Evolutionary conservation across 1,139 yeast species (phyloP), one percentile per base, ranked within the genome.

Genomic region (Geotrichum reessii): DNA sequence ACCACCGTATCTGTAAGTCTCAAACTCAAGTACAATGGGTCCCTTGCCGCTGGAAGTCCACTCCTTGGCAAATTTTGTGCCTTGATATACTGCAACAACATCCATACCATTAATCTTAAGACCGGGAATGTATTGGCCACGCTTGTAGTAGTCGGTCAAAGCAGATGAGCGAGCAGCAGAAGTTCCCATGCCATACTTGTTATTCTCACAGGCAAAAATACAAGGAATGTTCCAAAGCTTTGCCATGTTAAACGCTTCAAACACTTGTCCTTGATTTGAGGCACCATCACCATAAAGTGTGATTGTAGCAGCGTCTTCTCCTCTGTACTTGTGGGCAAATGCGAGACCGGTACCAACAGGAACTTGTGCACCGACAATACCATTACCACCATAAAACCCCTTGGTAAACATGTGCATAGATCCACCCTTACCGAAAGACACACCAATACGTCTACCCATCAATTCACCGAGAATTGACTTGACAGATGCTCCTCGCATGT

Each of bases 161-260:
- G 99, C 99, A 60, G 97, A 91, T 17, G 98, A 90, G 79, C 99
- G 86, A 58, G 96, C 78, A 61, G 98, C 98, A 65, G 99, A 79
- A 58, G 99, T 93, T 79, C 99, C 99, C 99, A 93, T 93, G 82
- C 99, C 99, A 76, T 93, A 93, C 80, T 91, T 93, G 85, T 93
- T 93, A 83, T 93, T 93, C 79, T 93, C 99, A 81, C 99, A 93
- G 65, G 95, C 91, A 73, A 90, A 93, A 66, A 93, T 78, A 73
- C 90, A 86, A 66, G 99, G 99, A 73, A 93, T 83, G 78, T 91
- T 85, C 97, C 97, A 93, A 74, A 93, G 84, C 79, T 93, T 95
- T 72, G 99, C 99, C 99, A 93, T 93, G 84, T 93, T 93, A 82
- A 81, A 93, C 55, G 97, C 77, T 79, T 93, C 99, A 70, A 93